Evolutionary conservation across 108 stramenopile species (phyloP), one percentile per base, ranked within the genome.

Genomic region (Fistulifera pelliculosa): DNA sequence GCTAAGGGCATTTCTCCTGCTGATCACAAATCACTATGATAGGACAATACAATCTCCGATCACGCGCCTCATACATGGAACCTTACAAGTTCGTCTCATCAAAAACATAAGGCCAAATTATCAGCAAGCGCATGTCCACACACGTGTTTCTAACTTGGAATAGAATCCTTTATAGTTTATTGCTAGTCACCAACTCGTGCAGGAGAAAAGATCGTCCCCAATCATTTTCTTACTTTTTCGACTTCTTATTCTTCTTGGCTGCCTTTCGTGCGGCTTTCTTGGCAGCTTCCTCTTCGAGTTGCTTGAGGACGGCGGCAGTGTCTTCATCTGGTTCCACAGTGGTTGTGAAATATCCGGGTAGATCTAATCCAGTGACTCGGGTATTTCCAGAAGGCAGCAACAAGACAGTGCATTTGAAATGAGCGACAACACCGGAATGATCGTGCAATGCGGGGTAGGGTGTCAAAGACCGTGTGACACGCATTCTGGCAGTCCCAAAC

Each of bases 341-440:
- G 6, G 94, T 93, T 54, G 61, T 83, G 62, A 90, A 93, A 51
- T 87, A 84, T 24, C 43, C 75, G 3, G 80, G 83, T 48, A 91
- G 53, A 17, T 66, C 69, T 71, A 95, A 67, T 49, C 95, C 94
- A 16, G 96, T 95, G 3, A 96, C 93, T 65, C 88, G 74, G 26
- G 71, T 50, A 7, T 94, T 93, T 59, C 99, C 99, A 10, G 81
- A 81, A 16, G 93, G 87, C 56, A 97, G 58, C 60, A 99, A 72
- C 38, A 99, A 72, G 23, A 98, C 96, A 8, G 99, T 99, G 66
- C 88, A 94, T 76, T 98, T 97, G 70, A 98, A 94, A 64, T 98
- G 99, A 0, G 93, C 95, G 26, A 97, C 93, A 58, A 74, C 72
- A 12, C 90, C 96, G 23, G 68, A 64, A 47, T 79, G 69, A 61